These are phyloP conservation scores for Priceomyces medius DNA, from an alignment of 805 yeast genomes.

Conservation along the genomic window DNA sequence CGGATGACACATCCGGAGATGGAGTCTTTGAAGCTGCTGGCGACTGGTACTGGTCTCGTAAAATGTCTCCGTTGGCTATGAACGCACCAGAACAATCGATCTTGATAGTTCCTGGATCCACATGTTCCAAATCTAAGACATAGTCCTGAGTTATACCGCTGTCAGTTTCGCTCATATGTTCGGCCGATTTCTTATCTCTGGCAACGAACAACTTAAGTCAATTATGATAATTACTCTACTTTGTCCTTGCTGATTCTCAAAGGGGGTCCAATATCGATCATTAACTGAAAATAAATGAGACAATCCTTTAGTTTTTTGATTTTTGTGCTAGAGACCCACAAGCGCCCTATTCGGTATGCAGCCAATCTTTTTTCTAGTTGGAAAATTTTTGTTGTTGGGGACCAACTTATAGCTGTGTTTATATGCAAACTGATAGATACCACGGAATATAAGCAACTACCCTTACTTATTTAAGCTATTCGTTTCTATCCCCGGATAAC, in stretches of 20 bases:
- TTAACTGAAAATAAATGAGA: background rate
- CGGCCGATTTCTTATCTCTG: background rate
- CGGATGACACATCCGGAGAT: slow-evolving; percentile 22
- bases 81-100: slow-evolving; percentile 47
- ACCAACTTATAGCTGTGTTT: no score
- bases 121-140: slow-evolving; percentile 17
- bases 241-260: background rate
- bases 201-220: background rate
- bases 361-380: background rate
- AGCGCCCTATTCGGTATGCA: background rate
- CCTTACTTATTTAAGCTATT: no score
- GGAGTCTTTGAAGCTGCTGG: slow-evolving; percentile 16
- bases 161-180: background rate
- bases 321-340: background rate
- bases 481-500: no score
- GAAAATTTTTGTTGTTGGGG: slow-evolving; percentile 1
- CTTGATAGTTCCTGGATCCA: slow-evolving; percentile 36
- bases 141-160: slow-evolving; percentile 1
- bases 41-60: slow-evolving; percentile 18
- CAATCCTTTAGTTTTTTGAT: background rate
- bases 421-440: no score
- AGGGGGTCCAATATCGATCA: background rate
- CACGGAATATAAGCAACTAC: no score
- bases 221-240: background rate
- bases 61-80: slow-evolving; percentile 42